Evolutionary conservation across 2,329 filamentous ascomycete species (phyloP), one percentile per base, ranked within the genome.

Genomic region (Seiridium cupressi): DNA sequence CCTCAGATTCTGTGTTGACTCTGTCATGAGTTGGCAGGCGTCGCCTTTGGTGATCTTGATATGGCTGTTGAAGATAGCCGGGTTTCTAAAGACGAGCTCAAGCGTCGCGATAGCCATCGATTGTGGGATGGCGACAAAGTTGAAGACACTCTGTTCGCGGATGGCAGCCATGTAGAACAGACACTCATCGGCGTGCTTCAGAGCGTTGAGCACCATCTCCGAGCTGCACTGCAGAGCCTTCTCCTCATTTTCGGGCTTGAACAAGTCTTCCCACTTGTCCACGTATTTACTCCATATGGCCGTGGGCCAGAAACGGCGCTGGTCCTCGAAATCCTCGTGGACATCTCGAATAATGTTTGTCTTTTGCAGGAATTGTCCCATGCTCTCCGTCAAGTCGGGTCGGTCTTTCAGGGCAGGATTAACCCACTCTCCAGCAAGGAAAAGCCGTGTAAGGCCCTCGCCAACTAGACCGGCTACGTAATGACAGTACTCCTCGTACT

Each of bases 401-500:
- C 92, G 87, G 64, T 93, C 84, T 57, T 94, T 79, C 56, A 99
- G 84, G 60, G 88, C 90, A 3, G 91, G 89, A 74, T 97, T 97
- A 62, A 92, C 95, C 60, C 96, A 89, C 63, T 90, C 86, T 55
- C 90, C 89, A 72, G 92, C 88, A 51, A 98, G 92, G 66, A 99
- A 98, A 31, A 99, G 82, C 32, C 90, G 87, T 1, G 95, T 99
- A 63, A 95, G 78, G 48, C 95, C 95, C 75, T 98, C 94, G 60
- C 95, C 95, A 40, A 99, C 95, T n/a, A 99, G 81, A 36, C 95
- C 95, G n/a, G 95, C 95, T 36, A 99, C 95, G 72, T 98, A 98
- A 76, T 96, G 93, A 79, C 95, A 99, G 81, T 99, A 99, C 58
- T 93, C 80, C 78, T 99, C 93, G 75, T 98, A 99, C 68, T 98